A percentile compares a stretch with the other conserved stretches of the same genome.
Evolutionary conservation across 2,329 filamentous ascomycete genomes (phyloP).

Genomic region (Fusarium goolgardi): DNA sequence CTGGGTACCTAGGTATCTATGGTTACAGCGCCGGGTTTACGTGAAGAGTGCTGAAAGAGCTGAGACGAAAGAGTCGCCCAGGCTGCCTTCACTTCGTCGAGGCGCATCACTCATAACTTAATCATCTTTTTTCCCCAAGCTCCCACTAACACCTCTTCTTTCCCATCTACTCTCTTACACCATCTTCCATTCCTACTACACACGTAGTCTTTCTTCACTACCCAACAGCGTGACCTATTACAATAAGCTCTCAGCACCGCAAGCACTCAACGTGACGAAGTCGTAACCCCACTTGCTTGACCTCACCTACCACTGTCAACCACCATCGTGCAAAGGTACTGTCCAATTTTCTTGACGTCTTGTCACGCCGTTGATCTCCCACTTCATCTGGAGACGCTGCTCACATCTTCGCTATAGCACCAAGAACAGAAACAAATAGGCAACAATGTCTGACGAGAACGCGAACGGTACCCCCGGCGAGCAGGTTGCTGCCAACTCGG

Average conservation of each 20-base stretch:
- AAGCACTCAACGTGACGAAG: constrained; percentile 19
- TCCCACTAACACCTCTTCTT: constrained; percentile 28
- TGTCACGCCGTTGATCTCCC: constrained; percentile 18
- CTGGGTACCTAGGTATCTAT: not conserved
- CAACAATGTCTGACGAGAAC: constrained; percentile 60
- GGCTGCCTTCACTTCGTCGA: constrained; percentile 30
- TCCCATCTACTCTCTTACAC: constrained; percentile 9
- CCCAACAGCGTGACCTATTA: not conserved
- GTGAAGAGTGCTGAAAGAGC: constrained; percentile 6
- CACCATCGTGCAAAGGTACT: constrained; percentile 31
- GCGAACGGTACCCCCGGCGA: constrained; percentile 64
- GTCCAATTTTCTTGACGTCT: constrained; percentile 10
- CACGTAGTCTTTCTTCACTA: not conserved
- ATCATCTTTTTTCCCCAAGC: constrained; percentile 14
- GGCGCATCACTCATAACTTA: constrained; percentile 34
- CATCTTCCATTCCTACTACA: not conserved
- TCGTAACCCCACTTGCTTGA: constrained; percentile 26
- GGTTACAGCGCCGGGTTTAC: not conserved
- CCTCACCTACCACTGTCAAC: constrained; percentile 8
- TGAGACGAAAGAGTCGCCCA: constrained; percentile 1
- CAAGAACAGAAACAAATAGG: not conserved
- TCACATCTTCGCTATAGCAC: constrained; percentile 19
- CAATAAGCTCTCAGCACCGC: not conserved
- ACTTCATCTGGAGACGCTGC: constrained; percentile 16
- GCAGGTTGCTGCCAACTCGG: constrained; percentile 63